Base-by-base conservation (phyloP, 1,139 yeast species). In the Debaryomyces psychrophilus region DNA sequence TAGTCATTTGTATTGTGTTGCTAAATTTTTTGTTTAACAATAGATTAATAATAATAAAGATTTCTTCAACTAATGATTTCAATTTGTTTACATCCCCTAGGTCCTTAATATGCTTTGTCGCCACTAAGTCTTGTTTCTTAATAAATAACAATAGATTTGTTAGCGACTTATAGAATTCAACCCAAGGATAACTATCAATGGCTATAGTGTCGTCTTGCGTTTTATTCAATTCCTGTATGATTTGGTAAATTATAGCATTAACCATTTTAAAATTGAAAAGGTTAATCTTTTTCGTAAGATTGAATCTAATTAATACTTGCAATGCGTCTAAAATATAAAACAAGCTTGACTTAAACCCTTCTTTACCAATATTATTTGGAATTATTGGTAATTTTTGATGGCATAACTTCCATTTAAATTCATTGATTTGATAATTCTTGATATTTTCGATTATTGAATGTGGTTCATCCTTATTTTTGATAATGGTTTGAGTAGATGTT, bases 391-490 rank as follows among this genome's bases (percentile, higher is more conserved):
- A 36, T 44, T 63, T 66, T 43, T 73, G 79, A 49, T 69, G 79
- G 41, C 76, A 69, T 38, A 73, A 52, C 49, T 73, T 74, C 75
- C 77, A 73, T 43, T 64, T 64, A 49, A 62, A 66, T 50, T 73
- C 79, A 45, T 74, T 64, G 18, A 75, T 67, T 22, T 58, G 59
- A 31, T 54, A 59, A 1, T 55, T 47, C 8, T 56, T 48, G 4
- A 68, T 49, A 9, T 49, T 49, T 4, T 56, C 51, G n/a, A 60
- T 18, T 9, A 47, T 14, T 4, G 44, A 18, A 12, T 31, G 20
- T 1, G 27, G 18, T 11, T 31, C 34, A 11, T 37, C 44, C 8
- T 43, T 37, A 7, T 33, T 18, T 1, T 53, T 28, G 5, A 50
- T 8, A 25, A 46, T 49, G 4, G 55, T 48, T 4, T 60, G 47